A percentile compares a stretch with the other conserved stretches of the same genome.
Evolutionary conservation across 2,329 filamentous ascomycete species (phyloP).

Genomic region (Talaromyces sp.): DNA sequence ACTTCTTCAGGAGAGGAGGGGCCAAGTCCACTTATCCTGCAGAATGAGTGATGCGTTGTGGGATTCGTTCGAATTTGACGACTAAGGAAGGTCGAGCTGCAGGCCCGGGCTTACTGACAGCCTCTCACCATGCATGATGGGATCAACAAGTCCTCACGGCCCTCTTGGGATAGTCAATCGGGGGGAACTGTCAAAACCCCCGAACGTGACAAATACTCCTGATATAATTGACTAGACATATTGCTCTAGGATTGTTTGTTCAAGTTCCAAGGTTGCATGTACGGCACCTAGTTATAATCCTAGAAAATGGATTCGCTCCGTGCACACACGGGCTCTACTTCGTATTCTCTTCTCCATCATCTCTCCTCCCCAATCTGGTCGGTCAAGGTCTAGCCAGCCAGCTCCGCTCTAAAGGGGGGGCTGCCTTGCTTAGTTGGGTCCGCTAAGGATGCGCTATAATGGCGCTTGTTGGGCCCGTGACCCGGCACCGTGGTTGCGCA

Average conservation of each 20-base stretch:
- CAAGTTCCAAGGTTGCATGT: no score
- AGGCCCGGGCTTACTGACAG: background rate
- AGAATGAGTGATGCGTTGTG: conserved; percentile 6
- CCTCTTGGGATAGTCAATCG: background rate
- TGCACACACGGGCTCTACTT: background rate
- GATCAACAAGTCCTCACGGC: background rate
- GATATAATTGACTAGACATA: no score
- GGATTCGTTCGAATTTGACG: conserved; percentile 12
- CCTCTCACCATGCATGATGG: background rate
- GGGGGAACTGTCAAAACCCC: background rate
- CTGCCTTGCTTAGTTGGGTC: background rate
- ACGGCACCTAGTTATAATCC: no score
- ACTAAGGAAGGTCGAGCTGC: conserved; percentile 2
- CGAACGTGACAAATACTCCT: background rate
- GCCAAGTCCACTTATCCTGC: conserved; percentile 7
- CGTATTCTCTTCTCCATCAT: background rate
- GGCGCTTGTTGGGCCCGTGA: background rate
- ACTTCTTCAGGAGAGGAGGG: background rate
- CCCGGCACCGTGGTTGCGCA: conserved; percentile 4
- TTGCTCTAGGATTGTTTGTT: no score
- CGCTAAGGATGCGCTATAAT: conserved; percentile 11
- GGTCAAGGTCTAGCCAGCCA: conserved; percentile 8
- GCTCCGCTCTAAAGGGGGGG: conserved; percentile 9
- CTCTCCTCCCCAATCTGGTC: conserved; percentile 4
- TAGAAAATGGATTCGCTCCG: no score